Conservation (phyloP, 2,329 filamentous ascomycete genomes). For the Curvularia sp. region DNA sequence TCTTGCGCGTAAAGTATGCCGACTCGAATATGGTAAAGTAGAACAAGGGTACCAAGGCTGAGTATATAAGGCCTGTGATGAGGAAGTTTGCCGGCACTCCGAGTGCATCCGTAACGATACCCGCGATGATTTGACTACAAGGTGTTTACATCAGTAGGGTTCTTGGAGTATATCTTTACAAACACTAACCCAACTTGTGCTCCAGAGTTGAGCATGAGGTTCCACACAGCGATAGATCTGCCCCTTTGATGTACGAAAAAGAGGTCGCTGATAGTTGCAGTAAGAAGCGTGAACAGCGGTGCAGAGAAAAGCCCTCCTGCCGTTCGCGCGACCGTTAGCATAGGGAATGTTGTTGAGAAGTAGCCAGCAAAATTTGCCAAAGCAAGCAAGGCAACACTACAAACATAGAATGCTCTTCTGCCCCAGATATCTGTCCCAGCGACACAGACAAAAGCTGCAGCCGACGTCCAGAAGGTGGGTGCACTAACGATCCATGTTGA, state of each 20-base stretch:
- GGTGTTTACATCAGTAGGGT: not conserved
- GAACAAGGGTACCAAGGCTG: constrained; percentile 14
- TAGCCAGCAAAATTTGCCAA: constrained; percentile 16
- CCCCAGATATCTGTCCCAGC: constrained; percentile 23
- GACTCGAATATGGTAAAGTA: constrained; percentile 24
- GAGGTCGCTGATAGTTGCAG: constrained; percentile 23
- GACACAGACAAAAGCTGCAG: constrained; percentile 21
- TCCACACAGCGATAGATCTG: constrained; percentile 23
- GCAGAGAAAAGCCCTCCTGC: constrained; percentile 22
- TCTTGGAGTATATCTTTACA: too few relatives aligned
- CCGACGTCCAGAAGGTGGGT: constrained; percentile 25
- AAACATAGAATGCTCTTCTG: constrained; percentile 19
- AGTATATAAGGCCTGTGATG: constrained; percentile 19
- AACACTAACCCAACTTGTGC: constrained; percentile 20
- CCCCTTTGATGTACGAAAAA: constrained; percentile 26
- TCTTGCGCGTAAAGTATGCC: constrained; percentile 18
- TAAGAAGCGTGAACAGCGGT: constrained; percentile 21
- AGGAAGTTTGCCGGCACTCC: constrained; percentile 20
- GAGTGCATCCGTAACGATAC: constrained; percentile 20
- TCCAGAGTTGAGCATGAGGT: constrained; percentile 21
- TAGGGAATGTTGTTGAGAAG: constrained; percentile 18
- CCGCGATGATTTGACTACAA: constrained; percentile 9
- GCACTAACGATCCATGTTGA: constrained; percentile 23
- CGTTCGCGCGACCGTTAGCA: constrained; percentile 19
- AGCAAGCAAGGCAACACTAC: constrained; percentile 19